Evolutionary conservation across 331 rosid species (phyloP), one percentile per base, ranked within the genome.

Genomic region (Spiraea crenata): DNA sequence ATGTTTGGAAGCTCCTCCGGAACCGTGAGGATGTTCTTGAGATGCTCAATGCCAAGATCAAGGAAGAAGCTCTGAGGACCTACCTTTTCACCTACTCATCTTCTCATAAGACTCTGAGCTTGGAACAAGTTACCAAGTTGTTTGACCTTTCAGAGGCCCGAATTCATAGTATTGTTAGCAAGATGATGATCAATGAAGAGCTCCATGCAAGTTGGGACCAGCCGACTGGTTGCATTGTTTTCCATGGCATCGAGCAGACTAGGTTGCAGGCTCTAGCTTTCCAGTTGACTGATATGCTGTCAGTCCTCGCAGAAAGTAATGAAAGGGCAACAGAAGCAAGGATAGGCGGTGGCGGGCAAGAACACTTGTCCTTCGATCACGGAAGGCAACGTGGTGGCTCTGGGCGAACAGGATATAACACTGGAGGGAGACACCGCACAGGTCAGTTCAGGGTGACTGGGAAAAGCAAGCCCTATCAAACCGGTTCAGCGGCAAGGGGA

Each of bases 21-120:
- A 86, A 86, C 35, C 84, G 83, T 4, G 92, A 88, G 37, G 19
- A 63, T 14, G 87, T 95, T 39, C 93, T 91, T 44, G 96, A 85
- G 74, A 91, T 89, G 98, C 79, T 95, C 57, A 85, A 84, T 80
- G 93, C 75, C 44, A 95, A 84, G 85, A 86, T 91, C 77, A 91
- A 91, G 84, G 99, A 89, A 72, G 99, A 91, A 86, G 98, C 96
- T 20, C 71, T 95, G 40, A 85, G 99, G 82, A 91, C 99, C 48
- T 91, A 91, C 74, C 96, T 95, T 16, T 86, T 86, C 56, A 89
- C 99, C 46, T 95, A 86, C 79, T 82, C 92, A 51, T 88, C 98
- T 3, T 86, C 98, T 44, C 91, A 88, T 57, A 86, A 85, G 51
- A 86, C 98, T 75, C 76, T 95, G 61, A 89, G 93, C 71, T 51